phyloP scores from a whole-genome alignment of 108 stramenopile genomes.

The Cyclotella choctawhatcheeana region DNA sequence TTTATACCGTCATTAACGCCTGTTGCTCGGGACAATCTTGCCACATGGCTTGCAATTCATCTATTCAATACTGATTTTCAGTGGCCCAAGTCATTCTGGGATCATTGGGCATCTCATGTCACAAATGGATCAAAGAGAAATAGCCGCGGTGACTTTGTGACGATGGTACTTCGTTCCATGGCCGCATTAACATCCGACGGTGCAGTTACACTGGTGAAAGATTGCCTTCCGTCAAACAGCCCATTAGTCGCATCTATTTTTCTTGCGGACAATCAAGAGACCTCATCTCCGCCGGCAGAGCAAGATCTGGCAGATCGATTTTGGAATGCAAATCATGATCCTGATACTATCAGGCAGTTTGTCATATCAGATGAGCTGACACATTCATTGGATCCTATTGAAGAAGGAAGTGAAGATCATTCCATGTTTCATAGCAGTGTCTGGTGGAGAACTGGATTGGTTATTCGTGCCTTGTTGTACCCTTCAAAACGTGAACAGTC shows the following conservation, averaged over 20 bases:
- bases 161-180: slow-evolving; percentile 42
- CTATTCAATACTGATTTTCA: slow-evolving; percentile 85
- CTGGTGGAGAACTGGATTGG: slow-evolving; percentile 54
- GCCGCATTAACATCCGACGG: slow-evolving; percentile 39
- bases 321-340: slow-evolving; percentile 70
- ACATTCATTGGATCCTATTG: slow-evolving; percentile 21
- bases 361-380: slow-evolving; percentile 70
- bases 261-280: slow-evolving; percentile 34
- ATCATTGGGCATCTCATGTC: slow-evolving; percentile 77
- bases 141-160: slow-evolving; percentile 75
- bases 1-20: slow-evolving; percentile 81
- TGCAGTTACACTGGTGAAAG: slow-evolving; percentile 39
- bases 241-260: slow-evolving; percentile 41
- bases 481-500: slow-evolving; percentile 27
- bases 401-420: slow-evolving; percentile 18
- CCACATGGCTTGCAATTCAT: slow-evolving; percentile 86
- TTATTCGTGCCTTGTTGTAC: slow-evolving; percentile 41
- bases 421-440: slow-evolving; percentile 34
- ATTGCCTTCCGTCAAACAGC: slow-evolving; percentile 54
- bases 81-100: slow-evolving; percentile 86
- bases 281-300: slow-evolving; percentile 28
- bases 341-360: slow-evolving; percentile 55
- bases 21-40: slow-evolving; percentile 68
- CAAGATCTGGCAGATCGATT: slow-evolving; percentile 64
- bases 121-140: slow-evolving; percentile 28